Conservation (phyloP, 176 grass and related monocot genomes). For the Avena eriantha region DNA sequence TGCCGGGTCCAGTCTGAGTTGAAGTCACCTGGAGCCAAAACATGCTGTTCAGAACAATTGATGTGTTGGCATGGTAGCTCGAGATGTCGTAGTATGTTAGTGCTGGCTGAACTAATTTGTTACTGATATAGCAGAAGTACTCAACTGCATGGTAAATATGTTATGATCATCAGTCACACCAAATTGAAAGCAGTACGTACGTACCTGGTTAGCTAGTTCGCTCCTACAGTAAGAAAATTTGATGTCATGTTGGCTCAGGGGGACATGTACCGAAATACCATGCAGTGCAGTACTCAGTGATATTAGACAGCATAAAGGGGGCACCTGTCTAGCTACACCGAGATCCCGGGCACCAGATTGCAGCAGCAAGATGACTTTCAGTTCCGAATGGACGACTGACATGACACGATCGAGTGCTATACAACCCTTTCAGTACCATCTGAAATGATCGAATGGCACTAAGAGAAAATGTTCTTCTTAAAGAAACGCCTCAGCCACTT, state of each 20-base stretch:
- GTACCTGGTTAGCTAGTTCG: not conserved
- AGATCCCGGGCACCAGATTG: not conserved
- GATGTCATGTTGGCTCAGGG: not conserved
- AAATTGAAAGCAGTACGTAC: not conserved
- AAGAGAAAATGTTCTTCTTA: not conserved
- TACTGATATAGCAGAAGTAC: not conserved
- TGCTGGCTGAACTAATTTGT: not conserved
- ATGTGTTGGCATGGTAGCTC: conserved; percentile 3
- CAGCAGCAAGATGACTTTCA: not conserved
- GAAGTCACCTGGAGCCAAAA: not conserved
- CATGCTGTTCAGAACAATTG: not conserved
- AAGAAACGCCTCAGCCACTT: not conserved
- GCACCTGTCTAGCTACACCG: not conserved
- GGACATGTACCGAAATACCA: not conserved
- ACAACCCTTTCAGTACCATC: not conserved
- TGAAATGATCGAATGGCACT: not conserved
- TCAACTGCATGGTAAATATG: not conserved
- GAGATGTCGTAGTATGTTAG: not conserved
- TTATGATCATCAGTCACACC: not conserved
- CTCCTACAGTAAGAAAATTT: not conserved
- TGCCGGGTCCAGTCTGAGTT: not conserved
- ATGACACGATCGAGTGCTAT: not conserved
- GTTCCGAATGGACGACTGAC: not conserved
- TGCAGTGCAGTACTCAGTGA: not conserved
- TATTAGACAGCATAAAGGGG: not conserved